These are phyloP conservation scores for Parachaetomium inaequale DNA, from an alignment of 495 filamentous ascomycete species.

Conservation along the genomic window DNA sequence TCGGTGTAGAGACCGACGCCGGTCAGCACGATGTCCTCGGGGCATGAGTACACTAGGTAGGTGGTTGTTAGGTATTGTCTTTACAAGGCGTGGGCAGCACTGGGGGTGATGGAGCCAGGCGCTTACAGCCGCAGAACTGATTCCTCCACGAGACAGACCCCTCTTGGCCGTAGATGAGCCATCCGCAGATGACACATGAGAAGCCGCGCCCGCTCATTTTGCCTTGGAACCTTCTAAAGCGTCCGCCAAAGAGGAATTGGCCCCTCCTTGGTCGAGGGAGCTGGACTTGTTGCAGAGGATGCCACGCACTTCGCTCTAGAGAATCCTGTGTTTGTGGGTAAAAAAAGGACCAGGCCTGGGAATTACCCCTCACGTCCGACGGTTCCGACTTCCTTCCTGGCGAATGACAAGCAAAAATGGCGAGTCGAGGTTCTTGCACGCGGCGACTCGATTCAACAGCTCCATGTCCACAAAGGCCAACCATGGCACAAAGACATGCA, in stretches of 20 bases:
- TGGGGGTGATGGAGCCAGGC: background rate
- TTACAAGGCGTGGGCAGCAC: background rate
- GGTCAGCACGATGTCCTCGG: background rate
- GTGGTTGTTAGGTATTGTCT: background rate
- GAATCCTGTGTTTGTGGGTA: too few species aligned
- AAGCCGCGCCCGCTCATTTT: background rate
- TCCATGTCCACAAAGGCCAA: too few species aligned
- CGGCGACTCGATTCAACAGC: too few species aligned
- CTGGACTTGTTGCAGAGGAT: background rate
- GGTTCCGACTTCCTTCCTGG: too few species aligned
- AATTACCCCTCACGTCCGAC: too few species aligned
- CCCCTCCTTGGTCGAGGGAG: background rate
- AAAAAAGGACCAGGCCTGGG: too few species aligned
- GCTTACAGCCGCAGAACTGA: background rate
- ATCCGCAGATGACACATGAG: background rate
- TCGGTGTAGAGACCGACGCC: background rate
- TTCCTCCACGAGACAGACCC: constrained; percentile 2
- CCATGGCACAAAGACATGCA: too few species aligned
- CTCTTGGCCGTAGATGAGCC: background rate
- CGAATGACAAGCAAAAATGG: too few species aligned
- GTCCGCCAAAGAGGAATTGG: background rate
- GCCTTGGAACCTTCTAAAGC: too few species aligned
- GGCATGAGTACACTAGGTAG: background rate
- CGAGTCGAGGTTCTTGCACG: too few species aligned
- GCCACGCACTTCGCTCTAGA: too few species aligned